Base-by-base conservation (phyloP, 768 basidiomycete species). In the Trametes sanguinea region DNA sequence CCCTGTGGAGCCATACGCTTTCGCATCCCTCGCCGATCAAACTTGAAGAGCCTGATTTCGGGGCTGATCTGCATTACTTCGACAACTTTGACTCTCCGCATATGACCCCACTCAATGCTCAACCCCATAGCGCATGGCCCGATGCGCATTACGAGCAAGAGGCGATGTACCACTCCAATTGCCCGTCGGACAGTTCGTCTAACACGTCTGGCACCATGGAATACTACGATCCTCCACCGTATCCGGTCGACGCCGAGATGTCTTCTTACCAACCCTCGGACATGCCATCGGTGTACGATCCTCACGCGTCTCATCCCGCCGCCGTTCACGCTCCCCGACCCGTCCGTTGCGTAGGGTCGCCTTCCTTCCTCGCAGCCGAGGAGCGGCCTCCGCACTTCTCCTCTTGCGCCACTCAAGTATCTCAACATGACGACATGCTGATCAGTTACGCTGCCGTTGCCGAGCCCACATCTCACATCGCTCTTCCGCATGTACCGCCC, bases 261-360 rank as follows among this genome's bases (percentile, higher is more conserved):
- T 54, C 44, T 30, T 48, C 48, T 5, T 64, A 64, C 43, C 54
- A 44, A 14, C 33, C 47, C 1, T 45, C 40, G 30, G 27, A 52
- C 47, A 22, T 51, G n/a, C 40, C 57, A 13, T 8, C 57, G 13
- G 29, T 22, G 29, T 51, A 59, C 50, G 37, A 29, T 22, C n/a
- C 27, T 6, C 40, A 56, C n/a, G 42, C 54, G 14, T 39, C 57
- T 22, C 57, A 50, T 10, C 37, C 63, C 16, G n/a, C 58, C 33
- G 46, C 52, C 27, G 54, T 64, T 1, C 63, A 64, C 58, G 63
- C 63, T 2, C 63, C 63, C 14, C 58, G 63, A 7, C 63, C 63
- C 35, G 47, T 64, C 29, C 63, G 63, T 37, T 64, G 63, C 51
- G 54, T 54, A n/a, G 63, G 58, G 30, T 64, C 63, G 47, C 63